phyloP scores from a whole-genome alignment of 768 basidiomycete species.

The Pholiota conissans region DNA sequence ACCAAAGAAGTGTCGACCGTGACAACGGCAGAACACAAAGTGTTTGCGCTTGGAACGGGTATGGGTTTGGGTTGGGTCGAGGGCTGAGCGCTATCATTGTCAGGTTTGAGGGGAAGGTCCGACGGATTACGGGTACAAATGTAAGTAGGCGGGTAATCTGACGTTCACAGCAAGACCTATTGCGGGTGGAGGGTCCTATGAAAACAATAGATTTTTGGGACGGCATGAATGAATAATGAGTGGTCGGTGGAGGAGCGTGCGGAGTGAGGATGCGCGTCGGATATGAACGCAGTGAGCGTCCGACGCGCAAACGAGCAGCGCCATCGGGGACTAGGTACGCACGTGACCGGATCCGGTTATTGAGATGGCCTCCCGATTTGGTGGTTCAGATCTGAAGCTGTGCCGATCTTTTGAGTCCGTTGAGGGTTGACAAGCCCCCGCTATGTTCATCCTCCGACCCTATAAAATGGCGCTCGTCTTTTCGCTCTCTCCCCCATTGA shows the following conservation, averaged over 20 bases:
- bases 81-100: background rate
- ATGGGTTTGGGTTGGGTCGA: background rate
- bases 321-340: slow-evolving; percentile 6
- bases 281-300: slow-evolving; percentile 11
- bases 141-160: background rate
- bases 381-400: slow-evolving; percentile 8
- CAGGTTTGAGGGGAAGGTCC: background rate
- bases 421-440: slow-evolving; percentile 10
- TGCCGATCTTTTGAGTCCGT: slow-evolving; percentile 11
- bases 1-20: background rate
- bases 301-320: slow-evolving; percentile 23
- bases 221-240: slow-evolving; percentile 3
- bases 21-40: background rate
- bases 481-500: slow-evolving; percentile 29
- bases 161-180: background rate
- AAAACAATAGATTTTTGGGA: slow-evolving; percentile 1
- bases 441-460: slow-evolving; percentile 22
- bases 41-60: background rate
- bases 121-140: background rate
- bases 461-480: slow-evolving; percentile 36
- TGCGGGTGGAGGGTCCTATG: no score
- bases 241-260: slow-evolving; percentile 12
- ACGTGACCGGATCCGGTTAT: slow-evolving; percentile 20
- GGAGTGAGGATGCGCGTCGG: slow-evolving; percentile 12
- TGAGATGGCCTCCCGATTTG: background rate